These are phyloP conservation scores for Colletotrichum tropicicola DNA, from an alignment of 2,329 filamentous ascomycete species.

Conservation along the genomic window DNA sequence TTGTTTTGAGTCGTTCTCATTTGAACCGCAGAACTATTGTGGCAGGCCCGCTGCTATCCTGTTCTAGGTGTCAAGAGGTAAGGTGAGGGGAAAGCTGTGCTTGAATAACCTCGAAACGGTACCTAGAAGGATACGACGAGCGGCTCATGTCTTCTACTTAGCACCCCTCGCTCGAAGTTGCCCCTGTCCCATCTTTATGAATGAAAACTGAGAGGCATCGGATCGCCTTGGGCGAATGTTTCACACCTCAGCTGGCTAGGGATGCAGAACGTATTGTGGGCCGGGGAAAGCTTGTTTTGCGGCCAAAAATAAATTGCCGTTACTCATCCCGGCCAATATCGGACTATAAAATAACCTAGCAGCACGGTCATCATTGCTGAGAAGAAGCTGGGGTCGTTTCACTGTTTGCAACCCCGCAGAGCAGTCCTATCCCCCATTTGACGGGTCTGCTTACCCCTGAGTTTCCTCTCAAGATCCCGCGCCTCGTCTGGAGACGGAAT, in stretches of 20 bases:
- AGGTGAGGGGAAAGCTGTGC: neutral
- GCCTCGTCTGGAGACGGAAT: neutral
- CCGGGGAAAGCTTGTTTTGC: constrained; percentile 19
- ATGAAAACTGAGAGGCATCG: neutral
- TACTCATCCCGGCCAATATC: constrained; percentile 1
- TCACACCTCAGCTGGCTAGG: constrained; percentile 3
- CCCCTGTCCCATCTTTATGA: neutral
- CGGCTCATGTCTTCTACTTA: no score
- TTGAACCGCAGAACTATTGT: neutral
- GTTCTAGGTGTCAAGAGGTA: neutral
- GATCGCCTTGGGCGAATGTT: neutral
- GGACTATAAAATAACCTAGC: neutral
- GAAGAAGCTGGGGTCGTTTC: neutral
- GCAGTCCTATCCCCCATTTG: neutral
- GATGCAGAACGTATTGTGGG: neutral
- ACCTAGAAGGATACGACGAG: no score
- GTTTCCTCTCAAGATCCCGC: neutral
- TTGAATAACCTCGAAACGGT: no score
- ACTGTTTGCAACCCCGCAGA: neutral
- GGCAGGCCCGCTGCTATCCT: neutral
- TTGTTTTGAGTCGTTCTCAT: neutral
- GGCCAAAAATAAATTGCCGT: constrained; percentile 13
- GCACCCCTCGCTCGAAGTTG: no score
- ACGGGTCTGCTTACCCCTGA: neutral
- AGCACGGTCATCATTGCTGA: neutral